Percentiles rank a stretch among this genome's conserved stretches.
These are phyloP conservation scores for Curvularia eragrostidis DNA, from an alignment of 2,329 filamentous ascomycete genomes.

Conservation along the genomic window DNA sequence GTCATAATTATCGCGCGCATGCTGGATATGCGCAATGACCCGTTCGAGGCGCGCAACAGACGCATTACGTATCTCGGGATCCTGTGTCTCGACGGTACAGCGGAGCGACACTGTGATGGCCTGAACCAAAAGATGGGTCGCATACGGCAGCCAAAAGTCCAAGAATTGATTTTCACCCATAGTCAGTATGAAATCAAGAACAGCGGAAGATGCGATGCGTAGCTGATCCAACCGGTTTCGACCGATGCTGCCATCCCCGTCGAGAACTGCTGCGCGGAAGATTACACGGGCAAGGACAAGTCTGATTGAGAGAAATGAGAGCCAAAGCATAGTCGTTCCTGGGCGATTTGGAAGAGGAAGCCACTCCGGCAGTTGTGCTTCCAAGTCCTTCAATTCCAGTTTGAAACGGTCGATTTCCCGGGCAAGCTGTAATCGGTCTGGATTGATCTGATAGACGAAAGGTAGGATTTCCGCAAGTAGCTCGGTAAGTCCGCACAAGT, in stretches of 20 bases:
- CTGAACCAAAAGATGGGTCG: conserved; percentile 61
- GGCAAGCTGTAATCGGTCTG: conserved; percentile 36
- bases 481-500: conserved; percentile 59
- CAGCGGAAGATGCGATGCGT: conserved; percentile 57
- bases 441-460: conserved; percentile 47
- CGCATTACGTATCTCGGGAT: conserved; percentile 54
- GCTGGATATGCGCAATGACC: conserved; percentile 56
- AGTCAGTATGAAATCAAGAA: conserved; percentile 59
- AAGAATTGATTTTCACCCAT: conserved; percentile 56
- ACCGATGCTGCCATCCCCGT: conserved; percentile 31
- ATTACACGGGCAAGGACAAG: conserved; percentile 50
- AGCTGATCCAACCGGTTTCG: conserved; percentile 53
- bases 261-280: conserved; percentile 39
- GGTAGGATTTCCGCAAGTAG: conserved; percentile 51
- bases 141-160: conserved; percentile 61
- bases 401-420: conserved; percentile 44
- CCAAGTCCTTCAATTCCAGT: conserved; percentile 43
- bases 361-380: conserved; percentile 45
- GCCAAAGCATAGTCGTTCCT: conserved; percentile 49
- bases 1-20: conserved; percentile 57
- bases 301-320: conserved; percentile 51
- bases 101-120: conserved; percentile 61
- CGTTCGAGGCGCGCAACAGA: conserved; percentile 58
- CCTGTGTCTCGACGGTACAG: conserved; percentile 59
- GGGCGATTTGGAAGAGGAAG: conserved; percentile 38